These are phyloP conservation scores for Trichoderma endophyticum DNA, from an alignment of 2,329 filamentous ascomycete species.

Conservation along the genomic window DNA sequence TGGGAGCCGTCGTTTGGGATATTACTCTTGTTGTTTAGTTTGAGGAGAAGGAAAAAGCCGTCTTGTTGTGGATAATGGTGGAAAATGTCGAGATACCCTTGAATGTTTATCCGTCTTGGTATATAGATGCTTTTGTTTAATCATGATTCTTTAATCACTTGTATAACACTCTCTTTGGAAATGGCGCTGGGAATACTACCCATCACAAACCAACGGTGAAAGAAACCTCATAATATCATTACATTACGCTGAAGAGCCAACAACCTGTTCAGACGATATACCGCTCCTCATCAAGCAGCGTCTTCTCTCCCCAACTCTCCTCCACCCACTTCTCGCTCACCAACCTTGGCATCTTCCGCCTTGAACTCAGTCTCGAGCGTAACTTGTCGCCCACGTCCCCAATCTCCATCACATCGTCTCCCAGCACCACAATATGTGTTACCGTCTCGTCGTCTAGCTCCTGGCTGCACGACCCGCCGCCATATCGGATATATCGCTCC, in stretches of 20 bases:
- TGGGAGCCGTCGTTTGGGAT: too few species aligned
- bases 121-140: background rate
- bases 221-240: background rate
- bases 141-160: background rate
- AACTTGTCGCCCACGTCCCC: constrained; percentile 41
- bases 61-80: background rate
- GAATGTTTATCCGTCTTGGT: background rate
- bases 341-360: constrained; percentile 60
- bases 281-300: constrained; percentile 74
- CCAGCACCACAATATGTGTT: constrained; percentile 68
- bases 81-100: constrained; percentile 6
- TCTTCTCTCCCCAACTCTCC: constrained; percentile 75
- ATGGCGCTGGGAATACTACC: background rate
- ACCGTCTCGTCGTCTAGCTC: constrained; percentile 50
- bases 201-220: background rate
- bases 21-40: background rate
- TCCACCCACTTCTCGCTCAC: constrained; percentile 71
- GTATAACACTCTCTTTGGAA: background rate
- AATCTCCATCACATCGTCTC: constrained; percentile 38
- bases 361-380: constrained; percentile 43
- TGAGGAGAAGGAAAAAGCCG: background rate
- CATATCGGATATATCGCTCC: constrained; percentile 63
- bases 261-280: constrained; percentile 35
- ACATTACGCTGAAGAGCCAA: background rate
- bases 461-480: constrained; percentile 57